These are phyloP conservation scores for Hyphopichia fennica DNA, from an alignment of 1,139 yeast genomes.

Conservation along the genomic window DNA sequence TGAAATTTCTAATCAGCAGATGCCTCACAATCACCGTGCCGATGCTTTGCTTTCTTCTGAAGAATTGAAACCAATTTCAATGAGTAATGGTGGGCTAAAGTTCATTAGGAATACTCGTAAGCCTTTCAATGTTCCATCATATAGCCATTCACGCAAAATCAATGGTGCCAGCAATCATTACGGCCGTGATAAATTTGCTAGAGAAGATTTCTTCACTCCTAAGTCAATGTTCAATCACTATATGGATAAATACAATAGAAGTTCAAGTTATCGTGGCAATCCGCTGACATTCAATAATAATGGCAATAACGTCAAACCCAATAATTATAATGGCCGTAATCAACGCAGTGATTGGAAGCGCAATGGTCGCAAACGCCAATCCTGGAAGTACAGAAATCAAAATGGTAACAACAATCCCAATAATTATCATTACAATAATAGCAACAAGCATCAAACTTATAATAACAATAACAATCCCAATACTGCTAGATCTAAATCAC, in stretches of 20 bases:
- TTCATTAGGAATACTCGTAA: conserved; percentile 53
- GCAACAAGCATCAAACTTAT: conserved; percentile 13
- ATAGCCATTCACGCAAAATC: conserved; percentile 29
- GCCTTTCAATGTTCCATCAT: conserved; percentile 63
- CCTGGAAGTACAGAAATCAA: conserved; percentile 24
- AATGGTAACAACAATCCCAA: conserved; percentile 7
- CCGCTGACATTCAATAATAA: neutral
- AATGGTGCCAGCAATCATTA: conserved; percentile 25
- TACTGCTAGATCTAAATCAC: neutral
- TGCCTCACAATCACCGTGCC: conserved; percentile 47
- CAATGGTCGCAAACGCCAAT: conserved; percentile 28
- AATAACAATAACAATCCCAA: conserved; percentile 9
- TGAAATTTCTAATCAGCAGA: conserved; percentile 5
- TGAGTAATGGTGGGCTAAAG: conserved; percentile 28
- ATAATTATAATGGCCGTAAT: conserved; percentile 10
- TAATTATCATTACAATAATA: conserved; percentile 11
- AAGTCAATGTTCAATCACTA: conserved; percentile 70
- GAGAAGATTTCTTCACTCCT: conserved; percentile 78
- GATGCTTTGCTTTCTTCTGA: conserved; percentile 47
- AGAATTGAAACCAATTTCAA: conserved; percentile 46
- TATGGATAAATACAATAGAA: conserved; percentile 61
- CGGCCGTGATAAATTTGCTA: conserved; percentile 39
- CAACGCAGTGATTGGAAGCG: conserved; percentile 32
- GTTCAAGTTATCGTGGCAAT: conserved; percentile 8
- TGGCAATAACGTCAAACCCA: conserved; percentile 6